Evolutionary conservation across 148 eudicot species (phyloP), one percentile per base, ranked within the genome.

Genomic region (Persicaria maculosa): DNA sequence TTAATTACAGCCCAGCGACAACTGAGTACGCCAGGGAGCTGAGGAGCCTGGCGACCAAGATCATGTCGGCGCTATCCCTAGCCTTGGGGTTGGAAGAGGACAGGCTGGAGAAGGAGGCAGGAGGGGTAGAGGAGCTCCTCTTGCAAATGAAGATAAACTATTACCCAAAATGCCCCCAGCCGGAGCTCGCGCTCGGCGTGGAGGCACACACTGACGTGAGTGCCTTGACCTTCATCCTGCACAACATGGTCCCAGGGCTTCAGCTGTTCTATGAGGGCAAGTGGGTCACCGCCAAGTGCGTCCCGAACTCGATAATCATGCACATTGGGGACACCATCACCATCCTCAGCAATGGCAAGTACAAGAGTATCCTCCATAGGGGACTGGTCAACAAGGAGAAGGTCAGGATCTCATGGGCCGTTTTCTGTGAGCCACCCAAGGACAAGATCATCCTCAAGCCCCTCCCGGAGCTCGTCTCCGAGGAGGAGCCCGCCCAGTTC

Each of bases 231-330:
- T 91, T 94, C 80, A 91, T 94, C 71, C 91, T 94, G 77, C 97
- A 91, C 85, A 94, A 91, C 88, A 91, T 91, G 97, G 98, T 94
- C n/a, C 98, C 98, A 0, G 98, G 98, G 11, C 90, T 94, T 0
- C 98, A 94, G 72, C 86, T 94, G 69, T 90, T 90, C 84, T 88
- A 90, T 53, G 80, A 86, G 76, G 92, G 83, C 80, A 86, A 90
- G 72, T 94, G 98, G 98, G 82, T 94, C 68, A 91, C 96, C 1
- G 98, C 97, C 10, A 89, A 89, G 76, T 91, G 96, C 68, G 93
- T 94, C n/a, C 98, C 97, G 2, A 81, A 91, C 68, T 91, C 98
- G 7, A 91, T 94, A 25, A 90, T 94, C 71, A 85, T 94, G 93
- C 97, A 94, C 80, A 81, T 94, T 67, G 98, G 98, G 2, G 98